Evolutionary conservation across 345 rosid genomes (phyloP).

Genomic region (Melastoma malabathricum): DNA sequence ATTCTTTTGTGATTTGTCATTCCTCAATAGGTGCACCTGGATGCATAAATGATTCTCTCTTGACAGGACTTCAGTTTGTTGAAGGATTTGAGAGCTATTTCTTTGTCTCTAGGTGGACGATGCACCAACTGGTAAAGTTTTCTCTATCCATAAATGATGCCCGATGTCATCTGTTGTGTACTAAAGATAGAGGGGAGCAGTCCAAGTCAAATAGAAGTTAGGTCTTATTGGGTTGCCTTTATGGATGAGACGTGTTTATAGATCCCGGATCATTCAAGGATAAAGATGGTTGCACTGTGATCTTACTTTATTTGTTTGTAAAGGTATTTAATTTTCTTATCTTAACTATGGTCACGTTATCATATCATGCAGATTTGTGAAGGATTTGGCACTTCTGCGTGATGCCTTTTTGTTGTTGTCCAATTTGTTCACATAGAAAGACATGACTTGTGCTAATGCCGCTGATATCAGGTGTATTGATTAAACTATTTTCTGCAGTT

Average conservation of each 20-base stretch:
- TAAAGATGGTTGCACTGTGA: no score
- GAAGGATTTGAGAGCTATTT: conserved; percentile 81
- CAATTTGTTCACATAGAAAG: not conserved
- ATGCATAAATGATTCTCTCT: conserved; percentile 69
- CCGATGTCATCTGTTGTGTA: not conserved
- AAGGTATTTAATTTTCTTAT: no score
- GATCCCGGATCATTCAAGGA: no score
- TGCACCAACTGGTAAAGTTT: conserved; percentile 79
- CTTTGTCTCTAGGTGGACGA: conserved; percentile 81
- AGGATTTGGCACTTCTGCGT: no score
- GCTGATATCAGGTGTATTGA: not conserved
- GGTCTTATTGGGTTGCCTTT: no score
- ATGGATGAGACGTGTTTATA: no score
- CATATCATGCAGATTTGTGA: no score
- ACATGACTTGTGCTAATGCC: not conserved
- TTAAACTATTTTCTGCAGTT: conserved; percentile 20
- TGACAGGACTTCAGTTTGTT: conserved; percentile 86
- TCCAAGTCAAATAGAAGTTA: no score
- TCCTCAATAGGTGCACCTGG: conserved; percentile 74
- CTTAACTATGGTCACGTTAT: no score
- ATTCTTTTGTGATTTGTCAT: not conserved
- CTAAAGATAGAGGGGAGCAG: not conserved
- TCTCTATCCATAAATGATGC: conserved; percentile 2
- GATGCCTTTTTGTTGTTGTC: no score
- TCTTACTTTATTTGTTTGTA: no score